phyloP scores from a whole-genome alignment of 495 filamentous ascomycete genomes.

The Neurospora sp. region DNA sequence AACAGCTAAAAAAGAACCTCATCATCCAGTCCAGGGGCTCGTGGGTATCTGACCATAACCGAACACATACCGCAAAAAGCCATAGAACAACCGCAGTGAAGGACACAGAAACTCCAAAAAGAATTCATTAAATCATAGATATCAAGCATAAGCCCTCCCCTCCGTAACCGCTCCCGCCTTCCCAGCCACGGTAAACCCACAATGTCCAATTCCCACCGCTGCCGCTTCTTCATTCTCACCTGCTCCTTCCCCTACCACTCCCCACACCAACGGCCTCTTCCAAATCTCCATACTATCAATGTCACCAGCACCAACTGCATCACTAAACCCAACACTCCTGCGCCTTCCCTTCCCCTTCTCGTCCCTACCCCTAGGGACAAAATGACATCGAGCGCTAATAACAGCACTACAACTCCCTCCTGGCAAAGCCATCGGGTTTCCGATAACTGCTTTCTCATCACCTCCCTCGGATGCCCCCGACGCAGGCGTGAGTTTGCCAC shows the following conservation, averaged over 20 bases:
- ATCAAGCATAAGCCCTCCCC: slow-evolving; percentile 31
- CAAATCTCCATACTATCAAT: slow-evolving; percentile 7
- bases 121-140: not conserved
- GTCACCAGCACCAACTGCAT: not conserved
- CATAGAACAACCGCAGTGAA: not conserved
- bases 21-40: not conserved
- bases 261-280: slow-evolving; percentile 26
- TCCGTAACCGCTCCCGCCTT: slow-evolving; percentile 19
- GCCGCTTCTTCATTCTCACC: not conserved
- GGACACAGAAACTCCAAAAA: not conserved
- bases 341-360: slow-evolving; percentile 4
- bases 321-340: not conserved
- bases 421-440: slow-evolving; percentile 32
- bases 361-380: not conserved
- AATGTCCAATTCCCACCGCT: slow-evolving; percentile 21
- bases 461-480: not conserved
- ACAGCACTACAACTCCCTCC: slow-evolving; percentile 34
- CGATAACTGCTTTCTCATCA: not conserved
- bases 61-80: not conserved
- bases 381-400: slow-evolving; percentile 32
- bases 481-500: not conserved
- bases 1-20: not conserved
- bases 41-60: not conserved
- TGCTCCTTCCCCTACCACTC: slow-evolving; percentile 27
- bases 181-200: slow-evolving; percentile 24